A percentile compares a stretch with the other conserved stretches of the same genome.
Evolutionary conservation across 441 rosid species (phyloP).

Genomic region (Aquilaria agallochum): DNA sequence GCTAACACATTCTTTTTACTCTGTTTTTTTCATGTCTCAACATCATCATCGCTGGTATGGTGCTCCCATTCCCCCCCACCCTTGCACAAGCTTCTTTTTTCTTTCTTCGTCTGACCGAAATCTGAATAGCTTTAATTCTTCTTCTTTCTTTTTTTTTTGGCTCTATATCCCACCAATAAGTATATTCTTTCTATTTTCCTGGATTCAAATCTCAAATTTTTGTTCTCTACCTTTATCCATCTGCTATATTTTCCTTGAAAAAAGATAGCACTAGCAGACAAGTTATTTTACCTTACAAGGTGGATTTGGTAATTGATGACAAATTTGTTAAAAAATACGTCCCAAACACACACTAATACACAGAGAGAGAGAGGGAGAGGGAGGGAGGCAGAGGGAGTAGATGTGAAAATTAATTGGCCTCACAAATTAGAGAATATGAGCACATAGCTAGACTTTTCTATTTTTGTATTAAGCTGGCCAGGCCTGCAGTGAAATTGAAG

Average conservation of each 20-base stretch:
- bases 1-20: conserved; percentile 25
- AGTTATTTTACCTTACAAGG: not conserved
- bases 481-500: no score
- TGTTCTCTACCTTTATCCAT: not conserved
- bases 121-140: no score
- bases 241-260: no score
- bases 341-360: no score
- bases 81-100: conserved; percentile 6
- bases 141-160: not conserved
- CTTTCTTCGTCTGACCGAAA: no score
- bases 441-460: no score
- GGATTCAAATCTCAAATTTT: not conserved
- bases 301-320: not conserved
- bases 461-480: no score
- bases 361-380: no score
- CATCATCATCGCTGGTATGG: not conserved
- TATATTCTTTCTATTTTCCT: not conserved
- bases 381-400: no score
- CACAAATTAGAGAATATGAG: no score
- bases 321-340: not conserved
- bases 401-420: no score
- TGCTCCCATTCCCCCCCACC: not conserved
- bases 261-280: not conserved
- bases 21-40: conserved; percentile 15
- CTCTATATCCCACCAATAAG: not conserved